Conservation (phyloP, 192 early-diverging fungal species). For the Spinellus fusiger region DNA sequence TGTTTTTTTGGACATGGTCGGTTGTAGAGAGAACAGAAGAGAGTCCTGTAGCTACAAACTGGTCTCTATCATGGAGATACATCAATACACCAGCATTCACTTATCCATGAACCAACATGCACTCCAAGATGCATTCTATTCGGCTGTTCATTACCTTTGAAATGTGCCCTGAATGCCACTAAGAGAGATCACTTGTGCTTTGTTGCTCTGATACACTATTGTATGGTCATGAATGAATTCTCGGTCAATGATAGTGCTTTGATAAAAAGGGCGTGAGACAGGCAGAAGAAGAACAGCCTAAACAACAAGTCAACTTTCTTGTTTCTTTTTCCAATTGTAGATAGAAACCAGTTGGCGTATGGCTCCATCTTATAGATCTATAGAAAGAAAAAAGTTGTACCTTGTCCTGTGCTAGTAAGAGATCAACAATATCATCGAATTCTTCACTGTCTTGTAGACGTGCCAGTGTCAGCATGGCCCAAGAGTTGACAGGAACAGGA, state of each 20-base stretch:
- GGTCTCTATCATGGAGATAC: too few species aligned
- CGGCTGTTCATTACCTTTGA: slow-evolving; percentile 19
- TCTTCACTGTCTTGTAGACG: slow-evolving; percentile 14
- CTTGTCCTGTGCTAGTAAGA: slow-evolving; percentile 11
- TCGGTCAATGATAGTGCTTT: slow-evolving; percentile 26
- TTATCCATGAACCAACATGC: too few species aligned
- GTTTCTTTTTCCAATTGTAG: not conserved
- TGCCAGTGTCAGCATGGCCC: slow-evolving; percentile 30
- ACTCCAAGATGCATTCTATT: too few species aligned
- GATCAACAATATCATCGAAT: slow-evolving; percentile 21
- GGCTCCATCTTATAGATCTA: not conserved
- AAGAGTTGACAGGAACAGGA: slow-evolving; percentile 28
- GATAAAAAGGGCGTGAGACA: slow-evolving; percentile 22
- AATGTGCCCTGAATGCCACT: slow-evolving; percentile 30
- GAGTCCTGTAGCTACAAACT: too few species aligned
- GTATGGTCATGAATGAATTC: slow-evolving; percentile 33
- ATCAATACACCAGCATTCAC: too few species aligned
- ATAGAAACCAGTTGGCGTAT: not conserved
- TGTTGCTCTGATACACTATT: slow-evolving; percentile 18
- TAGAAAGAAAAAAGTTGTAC: not conserved
- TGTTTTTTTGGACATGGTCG: too few species aligned
- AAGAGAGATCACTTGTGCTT: slow-evolving; percentile 15
- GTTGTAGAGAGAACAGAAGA: too few species aligned
- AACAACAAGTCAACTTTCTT: not conserved
- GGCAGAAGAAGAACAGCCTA: slow-evolving; percentile 24